phyloP scores from a whole-genome alignment of 768 basidiomycete genomes.

The Boletus pseudo-olivaceus region DNA sequence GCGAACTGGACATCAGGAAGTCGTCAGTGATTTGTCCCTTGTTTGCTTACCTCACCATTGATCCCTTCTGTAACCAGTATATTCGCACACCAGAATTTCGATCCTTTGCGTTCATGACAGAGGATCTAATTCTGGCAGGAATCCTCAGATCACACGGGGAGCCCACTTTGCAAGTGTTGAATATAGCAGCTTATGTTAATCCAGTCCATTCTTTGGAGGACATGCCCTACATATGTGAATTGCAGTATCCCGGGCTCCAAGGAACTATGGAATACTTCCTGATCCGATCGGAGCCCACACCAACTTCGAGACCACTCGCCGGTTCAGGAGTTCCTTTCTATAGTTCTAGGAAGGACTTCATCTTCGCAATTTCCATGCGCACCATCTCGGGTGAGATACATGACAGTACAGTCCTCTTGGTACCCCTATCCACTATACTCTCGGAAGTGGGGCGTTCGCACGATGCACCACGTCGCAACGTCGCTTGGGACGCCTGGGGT shows the following conservation, averaged over 20 bases:
- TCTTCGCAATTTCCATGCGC: slow-evolving; percentile 31
- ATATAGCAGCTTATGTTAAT: slow-evolving; percentile 5
- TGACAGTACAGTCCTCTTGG: slow-evolving; percentile 24
- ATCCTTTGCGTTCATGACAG: slow-evolving; percentile 35
- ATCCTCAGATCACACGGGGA: slow-evolving; percentile 5
- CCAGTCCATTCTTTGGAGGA: slow-evolving; percentile 7
- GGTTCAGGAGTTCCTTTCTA: slow-evolving; percentile 18
- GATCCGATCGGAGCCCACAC: slow-evolving; percentile 34
- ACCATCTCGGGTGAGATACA: slow-evolving; percentile 3
- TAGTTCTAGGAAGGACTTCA: slow-evolving; percentile 24
- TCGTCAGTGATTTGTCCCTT: slow-evolving; percentile 21
- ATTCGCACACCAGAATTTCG: slow-evolving; percentile 20
- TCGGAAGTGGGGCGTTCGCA: slow-evolving; percentile 18
- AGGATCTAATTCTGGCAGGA: slow-evolving; percentile 25
- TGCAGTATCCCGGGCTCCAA: slow-evolving; percentile 24
- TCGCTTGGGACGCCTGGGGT: slow-evolving; percentile 34
- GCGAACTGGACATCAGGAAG: slow-evolving; percentile 27
- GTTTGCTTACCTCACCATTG: neutral
- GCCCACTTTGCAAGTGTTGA: slow-evolving; percentile 19
- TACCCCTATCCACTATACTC: slow-evolving; percentile 32
- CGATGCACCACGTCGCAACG: neutral
- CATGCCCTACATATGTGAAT: slow-evolving; percentile 23
- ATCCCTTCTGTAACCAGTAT: slow-evolving; percentile 15
- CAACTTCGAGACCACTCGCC: slow-evolving; percentile 22
- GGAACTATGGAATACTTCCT: slow-evolving; percentile 18